Conservation (phyloP, 2,329 filamentous ascomycete species). For the Fusarium graminum region DNA sequence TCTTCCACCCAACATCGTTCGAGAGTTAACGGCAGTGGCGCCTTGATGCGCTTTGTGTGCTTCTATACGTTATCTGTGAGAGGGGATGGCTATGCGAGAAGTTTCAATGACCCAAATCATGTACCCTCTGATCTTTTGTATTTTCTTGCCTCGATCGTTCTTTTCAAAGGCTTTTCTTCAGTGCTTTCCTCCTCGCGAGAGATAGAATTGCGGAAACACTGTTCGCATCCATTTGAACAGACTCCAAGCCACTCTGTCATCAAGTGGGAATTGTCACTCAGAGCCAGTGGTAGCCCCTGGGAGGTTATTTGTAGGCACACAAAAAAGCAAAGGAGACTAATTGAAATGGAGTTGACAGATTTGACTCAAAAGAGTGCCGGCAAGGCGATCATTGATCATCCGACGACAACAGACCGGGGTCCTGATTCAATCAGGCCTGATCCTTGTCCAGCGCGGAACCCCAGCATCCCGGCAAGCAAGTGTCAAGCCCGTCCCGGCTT, state of each 20-base stretch:
- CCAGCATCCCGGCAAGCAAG: conserved; percentile 33
- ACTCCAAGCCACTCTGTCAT: conserved; percentile 11
- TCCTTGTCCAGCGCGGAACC: conserved; percentile 44
- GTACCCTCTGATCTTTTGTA: conserved; percentile 5
- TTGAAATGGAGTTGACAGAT: conserved; percentile 48
- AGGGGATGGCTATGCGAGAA: conserved; percentile 35
- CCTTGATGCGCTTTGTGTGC: conserved; percentile 28
- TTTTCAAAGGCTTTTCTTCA: conserved; percentile 6
- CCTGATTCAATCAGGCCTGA: conserved; percentile 33
- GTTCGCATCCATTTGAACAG: conserved; percentile 11
- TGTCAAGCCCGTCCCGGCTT: conserved; percentile 33
- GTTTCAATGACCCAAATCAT: conserved; percentile 20
- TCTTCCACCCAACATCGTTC: conserved; percentile 8
- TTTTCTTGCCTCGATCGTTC: conserved; percentile 2
- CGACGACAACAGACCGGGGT: conserved; percentile 30
- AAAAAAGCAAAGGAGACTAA: conserved; percentile 47
- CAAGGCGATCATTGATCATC: conserved; percentile 47
- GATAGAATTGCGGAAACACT: conserved; percentile 8
- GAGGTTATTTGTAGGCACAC: conserved; percentile 35
- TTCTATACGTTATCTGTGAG: conserved; percentile 23
- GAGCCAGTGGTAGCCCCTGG: conserved; percentile 32
- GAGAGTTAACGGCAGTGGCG: conserved; percentile 39
- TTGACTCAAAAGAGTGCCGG: conserved; percentile 47
- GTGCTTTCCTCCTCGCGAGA: conserved; percentile 1
- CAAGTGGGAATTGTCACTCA: conserved; percentile 23